Base-by-base conservation (phyloP, 2,329 filamentous ascomycete genomes). In the Didymella glomerata region DNA sequence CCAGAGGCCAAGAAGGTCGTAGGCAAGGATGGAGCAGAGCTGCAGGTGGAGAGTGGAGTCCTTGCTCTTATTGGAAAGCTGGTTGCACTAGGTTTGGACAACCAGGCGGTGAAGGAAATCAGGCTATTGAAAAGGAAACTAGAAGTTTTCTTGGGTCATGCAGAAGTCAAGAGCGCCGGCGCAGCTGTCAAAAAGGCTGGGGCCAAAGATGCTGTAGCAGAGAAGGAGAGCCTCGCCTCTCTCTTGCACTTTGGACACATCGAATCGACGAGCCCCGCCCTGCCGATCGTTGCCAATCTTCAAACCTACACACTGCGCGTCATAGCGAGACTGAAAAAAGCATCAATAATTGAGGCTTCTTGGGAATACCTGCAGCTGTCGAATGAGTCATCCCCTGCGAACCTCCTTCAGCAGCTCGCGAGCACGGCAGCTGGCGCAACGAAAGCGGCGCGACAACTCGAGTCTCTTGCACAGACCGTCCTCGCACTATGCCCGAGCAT, bases 1-100 rank as follows among this genome's bases (percentile, higher is more conserved):
- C 69, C 87, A 24, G 85, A 90, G 49, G 80, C 76, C 28, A 73
- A 74, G 20, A 80, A 83, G 25, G 78, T 83, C 1, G 78, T 84
- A 6, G 81, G 83, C 9, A 77, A 86, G 10, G 77, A 83, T 10
- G 78, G 88, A n/a, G 83, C 86, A 1, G 83, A 85, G 44, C 78
- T 90, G 38, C 90, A 93, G 70, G 76, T 93, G 4, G 91, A 93
- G 71, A 87, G 82, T 59, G 91, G 90, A 53, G 90, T 91, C 82
- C 85, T 89, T 16, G 86, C 88, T 0, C 82, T 93, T 52, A 77
- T 89, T 38, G 85, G 85, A 38, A 91, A 88, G 70, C 79, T 93
- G 1, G 78, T 92, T 14, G 79, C 81, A 0, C 79, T 92, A 47
- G 85, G 86, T 1, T 75, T 93, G 50, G 85, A 90, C 45, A 85